These are phyloP conservation scores for Aschersonia sp. DNA, from an alignment of 2,329 filamentous ascomycete species.

Conservation along the genomic window DNA sequence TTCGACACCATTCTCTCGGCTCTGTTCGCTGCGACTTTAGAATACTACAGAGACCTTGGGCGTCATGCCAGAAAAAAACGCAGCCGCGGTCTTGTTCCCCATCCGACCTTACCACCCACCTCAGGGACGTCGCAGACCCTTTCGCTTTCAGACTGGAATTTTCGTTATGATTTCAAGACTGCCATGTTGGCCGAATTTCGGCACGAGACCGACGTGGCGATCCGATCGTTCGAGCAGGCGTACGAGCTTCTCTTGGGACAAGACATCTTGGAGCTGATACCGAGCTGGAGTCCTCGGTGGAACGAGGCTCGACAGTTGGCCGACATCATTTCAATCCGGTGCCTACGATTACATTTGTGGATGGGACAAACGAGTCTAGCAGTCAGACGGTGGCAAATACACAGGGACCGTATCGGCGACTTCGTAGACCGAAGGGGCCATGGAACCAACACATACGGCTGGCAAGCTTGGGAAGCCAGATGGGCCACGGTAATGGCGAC, in stretches of 20 bases:
- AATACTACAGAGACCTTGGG: conserved; percentile 91
- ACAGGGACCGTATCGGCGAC: conserved; percentile 59
- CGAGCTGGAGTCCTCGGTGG: conserved; percentile 81
- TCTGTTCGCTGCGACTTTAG: conserved; percentile 60
- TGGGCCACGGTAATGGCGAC: conserved; percentile 51
- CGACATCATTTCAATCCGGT: conserved; percentile 67
- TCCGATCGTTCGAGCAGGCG: conserved; percentile 74
- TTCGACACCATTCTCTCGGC: conserved; percentile 58
- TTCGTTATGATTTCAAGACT: conserved; percentile 89
- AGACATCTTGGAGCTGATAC: conserved; percentile 78
- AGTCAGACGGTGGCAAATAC: conserved; percentile 65
- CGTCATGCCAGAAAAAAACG: conserved; percentile 84
- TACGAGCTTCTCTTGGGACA: conserved; percentile 71
- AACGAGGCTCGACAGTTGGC: conserved; percentile 83
- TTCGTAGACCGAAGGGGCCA: conserved; percentile 73
- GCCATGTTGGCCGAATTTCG: conserved; percentile 85
- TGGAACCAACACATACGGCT: conserved; percentile 80
- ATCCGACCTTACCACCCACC: conserved; percentile 71
- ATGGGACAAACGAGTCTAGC: conserved; percentile 65
- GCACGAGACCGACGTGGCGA: conserved; percentile 78
- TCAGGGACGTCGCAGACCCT: conserved; percentile 73
- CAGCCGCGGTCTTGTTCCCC: conserved; percentile 61
- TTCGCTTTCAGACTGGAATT: conserved; percentile 79
- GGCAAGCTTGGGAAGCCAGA: conserved; percentile 83
- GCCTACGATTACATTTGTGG: conserved; percentile 73